phyloP scores from a whole-genome alignment of 2,329 filamentous ascomycete genomes.

The Clonostachys sp. region DNA sequence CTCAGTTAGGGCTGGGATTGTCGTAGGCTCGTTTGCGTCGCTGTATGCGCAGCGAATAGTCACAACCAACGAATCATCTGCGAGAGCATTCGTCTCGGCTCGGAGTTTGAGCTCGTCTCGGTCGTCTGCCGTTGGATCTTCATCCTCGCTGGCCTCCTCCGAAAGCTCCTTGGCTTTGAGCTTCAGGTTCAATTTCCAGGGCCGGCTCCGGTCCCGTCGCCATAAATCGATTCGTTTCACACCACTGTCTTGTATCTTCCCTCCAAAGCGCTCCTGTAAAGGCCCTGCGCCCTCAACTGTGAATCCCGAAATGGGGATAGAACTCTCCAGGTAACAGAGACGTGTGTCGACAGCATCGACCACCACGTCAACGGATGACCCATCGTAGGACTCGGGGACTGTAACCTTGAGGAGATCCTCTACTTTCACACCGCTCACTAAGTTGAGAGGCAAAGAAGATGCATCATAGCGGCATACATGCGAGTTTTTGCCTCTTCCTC shows the following conservation, averaged over 20 bases:
- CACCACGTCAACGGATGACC: conserved; percentile 54
- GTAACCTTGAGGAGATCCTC: conserved; percentile 59
- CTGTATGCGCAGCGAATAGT: conserved; percentile 79
- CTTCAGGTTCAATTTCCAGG: conserved; percentile 58
- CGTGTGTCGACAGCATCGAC: conserved; percentile 73
- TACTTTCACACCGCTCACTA: conserved; percentile 42
- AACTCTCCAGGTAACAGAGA: conserved; percentile 70
- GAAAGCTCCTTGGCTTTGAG: background rate
- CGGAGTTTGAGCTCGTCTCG: conserved; percentile 43
- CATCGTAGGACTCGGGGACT: conserved; percentile 19
- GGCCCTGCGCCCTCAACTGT: conserved; percentile 54
- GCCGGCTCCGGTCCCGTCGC: conserved; percentile 72
- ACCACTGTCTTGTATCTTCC: conserved; percentile 56
- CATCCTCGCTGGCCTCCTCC: background rate
- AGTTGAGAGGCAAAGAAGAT: conserved; percentile 51
- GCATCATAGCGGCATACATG: conserved; percentile 66
- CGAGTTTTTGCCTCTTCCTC: conserved; percentile 8
- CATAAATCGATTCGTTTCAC: conserved; percentile 71
- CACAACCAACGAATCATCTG: conserved; percentile 44
- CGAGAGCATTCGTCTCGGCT: conserved; percentile 41
- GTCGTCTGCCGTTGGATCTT: background rate
- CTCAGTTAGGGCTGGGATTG: conserved; percentile 83
- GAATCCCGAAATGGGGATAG: conserved; percentile 62
- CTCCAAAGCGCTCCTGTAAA: conserved; percentile 58
- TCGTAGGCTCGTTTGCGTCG: conserved; percentile 68